Base-by-base conservation (phyloP, 345 rosid genomes). In the Populus ilicifolia region DNA sequence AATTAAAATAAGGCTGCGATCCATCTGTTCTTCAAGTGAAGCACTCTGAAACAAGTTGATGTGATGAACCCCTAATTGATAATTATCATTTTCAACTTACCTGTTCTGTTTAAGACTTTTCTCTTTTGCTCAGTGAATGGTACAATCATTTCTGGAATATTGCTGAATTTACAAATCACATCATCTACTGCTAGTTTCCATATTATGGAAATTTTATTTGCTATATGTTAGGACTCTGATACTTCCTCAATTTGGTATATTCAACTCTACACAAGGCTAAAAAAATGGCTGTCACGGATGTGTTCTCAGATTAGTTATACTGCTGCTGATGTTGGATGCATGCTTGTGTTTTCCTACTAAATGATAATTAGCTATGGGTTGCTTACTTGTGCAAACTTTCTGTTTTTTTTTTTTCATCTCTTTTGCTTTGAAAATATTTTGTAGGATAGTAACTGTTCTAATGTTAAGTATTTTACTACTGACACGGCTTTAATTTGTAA, bases 401-500 rank as follows among this genome's bases (percentile, higher is more conserved):
- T 25, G 27, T 36, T 39, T 36, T 73, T 30, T 36, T 73, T 30
- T 11, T 23, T 65, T 52, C 5, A 69, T 50, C 9, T 64, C 13
- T 64, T 33, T 71, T 44, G 35, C 69, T 68, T 63, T 64, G 18
- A 14, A 29, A 43, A 70, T 63, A 50, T 36, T 63, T 61, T 35
- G 61, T 71, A 46, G 20, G 5, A 20, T 52, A 17, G 21, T 78
- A n/a, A 20, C 72, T 81, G 21, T 76, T 33, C 29, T 29, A 25
- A 14, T 62, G 27, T 41, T 36, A 65, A 73, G 43, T 69, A 75
- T 46, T 72, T 78, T 76, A 65, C 80, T 78, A 59, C 82, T 86
- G 70, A 85, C 79, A 9, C 79, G 73, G 27, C 61, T 82, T 65
- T 71, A 69, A 73, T 78, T 77, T 82, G 71, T 78, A 77, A 82